phyloP scores from a whole-genome alignment of 2,329 filamentous ascomycete species.

The Pseudocercospora cruenta region DNA sequence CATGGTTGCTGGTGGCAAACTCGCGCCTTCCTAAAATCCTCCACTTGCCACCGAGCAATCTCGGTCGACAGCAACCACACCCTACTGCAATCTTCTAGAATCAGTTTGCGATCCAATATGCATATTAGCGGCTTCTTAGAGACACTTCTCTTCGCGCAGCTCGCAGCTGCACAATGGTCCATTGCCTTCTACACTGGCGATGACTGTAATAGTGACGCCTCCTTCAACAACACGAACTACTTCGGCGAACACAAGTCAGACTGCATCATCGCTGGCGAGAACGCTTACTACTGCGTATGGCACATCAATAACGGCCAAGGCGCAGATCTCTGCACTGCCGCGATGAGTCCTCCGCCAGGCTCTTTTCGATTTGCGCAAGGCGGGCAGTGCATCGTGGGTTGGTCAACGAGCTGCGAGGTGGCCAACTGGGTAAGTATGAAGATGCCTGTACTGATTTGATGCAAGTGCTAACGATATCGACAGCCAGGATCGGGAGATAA shows the following conservation, averaged over 20 bases:
- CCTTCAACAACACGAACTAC: constrained; percentile 9
- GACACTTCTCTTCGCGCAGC: background rate
- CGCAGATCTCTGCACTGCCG: background rate
- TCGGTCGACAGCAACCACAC: background rate
- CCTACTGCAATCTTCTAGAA: background rate
- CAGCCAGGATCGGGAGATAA: background rate
- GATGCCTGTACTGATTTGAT: background rate
- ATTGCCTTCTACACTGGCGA: constrained; percentile 14
- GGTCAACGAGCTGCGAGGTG: background rate
- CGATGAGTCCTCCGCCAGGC: background rate
- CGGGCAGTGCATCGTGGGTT: background rate
- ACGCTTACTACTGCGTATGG: background rate
- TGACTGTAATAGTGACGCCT: background rate
- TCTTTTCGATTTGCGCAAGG: background rate
- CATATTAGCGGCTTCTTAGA: background rate
- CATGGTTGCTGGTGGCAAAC: background rate
- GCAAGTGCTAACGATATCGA: no score
- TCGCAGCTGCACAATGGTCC: constrained; percentile 1
- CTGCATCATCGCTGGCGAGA: background rate
- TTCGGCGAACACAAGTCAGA: background rate
- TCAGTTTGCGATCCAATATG: background rate
- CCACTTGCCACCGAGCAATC: background rate
- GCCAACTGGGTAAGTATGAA: background rate
- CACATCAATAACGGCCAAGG: constrained; percentile 3
- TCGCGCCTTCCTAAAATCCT: background rate